These are phyloP conservation scores for Butyriboletus loyo DNA, from an alignment of 768 basidiomycete genomes.

Conservation along the genomic window DNA sequence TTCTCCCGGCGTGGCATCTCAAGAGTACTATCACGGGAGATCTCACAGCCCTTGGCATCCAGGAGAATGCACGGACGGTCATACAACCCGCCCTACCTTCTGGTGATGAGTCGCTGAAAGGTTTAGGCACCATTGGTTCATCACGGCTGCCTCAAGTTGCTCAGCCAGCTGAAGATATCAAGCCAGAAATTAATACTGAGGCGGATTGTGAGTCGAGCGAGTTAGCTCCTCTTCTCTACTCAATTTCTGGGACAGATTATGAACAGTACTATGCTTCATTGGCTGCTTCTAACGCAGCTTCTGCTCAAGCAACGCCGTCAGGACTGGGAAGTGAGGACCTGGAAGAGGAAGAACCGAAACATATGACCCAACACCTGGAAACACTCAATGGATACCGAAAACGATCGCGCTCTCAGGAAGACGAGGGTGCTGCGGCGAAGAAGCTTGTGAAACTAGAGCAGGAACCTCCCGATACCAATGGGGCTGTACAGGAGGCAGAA, in stretches of 20 bases:
- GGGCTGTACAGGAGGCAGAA: not conserved
- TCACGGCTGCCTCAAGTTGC: slow-evolving; percentile 28
- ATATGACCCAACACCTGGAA: slow-evolving; percentile 62
- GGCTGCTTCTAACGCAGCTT: slow-evolving; percentile 58
- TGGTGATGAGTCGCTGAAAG: slow-evolving; percentile 72
- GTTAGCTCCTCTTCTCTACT: not conserved
- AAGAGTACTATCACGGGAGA: slow-evolving; percentile 95
- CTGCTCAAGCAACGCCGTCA: slow-evolving; percentile 61
- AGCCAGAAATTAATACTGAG: slow-evolving; percentile 53
- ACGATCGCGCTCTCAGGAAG: slow-evolving; percentile 65
- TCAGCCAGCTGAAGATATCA: slow-evolving; percentile 34
- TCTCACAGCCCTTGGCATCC: slow-evolving; percentile 80
- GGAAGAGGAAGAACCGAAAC: slow-evolving; percentile 70
- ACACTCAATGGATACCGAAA: slow-evolving; percentile 72
- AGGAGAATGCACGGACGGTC: slow-evolving; percentile 60
- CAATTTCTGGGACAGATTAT: slow-evolving; percentile 48
- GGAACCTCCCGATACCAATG: slow-evolving; percentile 24
- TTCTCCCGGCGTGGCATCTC: slow-evolving; percentile 91
- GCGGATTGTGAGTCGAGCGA: slow-evolving; percentile 54
- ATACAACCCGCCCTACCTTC: slow-evolving; percentile 38
- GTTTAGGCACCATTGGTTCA: slow-evolving; percentile 55
- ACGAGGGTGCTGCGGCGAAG: slow-evolving; percentile 40
- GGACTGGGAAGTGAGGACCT: slow-evolving; percentile 52
- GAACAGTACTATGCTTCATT: slow-evolving; percentile 82
- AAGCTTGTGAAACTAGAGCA: slow-evolving; percentile 44